Evolutionary conservation across 257 asterid genomes (phyloP).

Genomic region (Primulina tabacum): DNA sequence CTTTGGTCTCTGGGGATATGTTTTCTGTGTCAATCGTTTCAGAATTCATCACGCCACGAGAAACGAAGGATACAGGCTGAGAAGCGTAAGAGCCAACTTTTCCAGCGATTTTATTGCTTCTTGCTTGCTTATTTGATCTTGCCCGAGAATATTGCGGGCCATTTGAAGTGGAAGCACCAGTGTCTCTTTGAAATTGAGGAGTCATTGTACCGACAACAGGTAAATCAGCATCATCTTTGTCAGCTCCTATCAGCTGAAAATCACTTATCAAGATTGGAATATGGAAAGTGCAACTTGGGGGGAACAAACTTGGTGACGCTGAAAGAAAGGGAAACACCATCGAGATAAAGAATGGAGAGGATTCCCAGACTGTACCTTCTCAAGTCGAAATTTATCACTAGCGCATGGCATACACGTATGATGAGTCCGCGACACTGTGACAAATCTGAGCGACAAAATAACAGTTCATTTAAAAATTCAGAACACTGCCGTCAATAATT

Average conservation of each 20-base stretch:
- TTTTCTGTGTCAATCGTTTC: conserved; percentile 45
- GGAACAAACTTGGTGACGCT: conserved; percentile 11
- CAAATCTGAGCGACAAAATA: conserved; percentile 57
- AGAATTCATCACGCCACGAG: conserved; percentile 63
- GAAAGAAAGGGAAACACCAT: neutral
- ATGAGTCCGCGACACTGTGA: conserved; percentile 66
- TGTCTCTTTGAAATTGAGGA: conserved; percentile 24
- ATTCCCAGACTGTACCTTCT: conserved; percentile 49
- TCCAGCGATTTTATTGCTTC: conserved; percentile 36
- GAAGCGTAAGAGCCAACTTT: conserved; percentile 63
- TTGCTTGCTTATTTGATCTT: conserved; percentile 37
- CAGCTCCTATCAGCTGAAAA: conserved; percentile 74
- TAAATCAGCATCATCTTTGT: conserved; percentile 59
- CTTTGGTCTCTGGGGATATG: conserved; percentile 30
- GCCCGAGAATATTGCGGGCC: conserved; percentile 36
- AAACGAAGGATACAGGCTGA: conserved; percentile 79
- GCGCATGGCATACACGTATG: conserved; percentile 87
- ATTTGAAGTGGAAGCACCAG: conserved; percentile 26
- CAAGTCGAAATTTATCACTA: conserved; percentile 61
- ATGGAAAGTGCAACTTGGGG: neutral
- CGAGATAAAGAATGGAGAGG: neutral
- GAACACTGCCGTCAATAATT: conserved; percentile 2
- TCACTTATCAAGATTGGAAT: conserved; percentile 8
- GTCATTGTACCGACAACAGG: conserved; percentile 40
- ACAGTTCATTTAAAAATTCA: conserved; percentile 11